Evolutionary conservation across 2,329 filamentous ascomycete species (phyloP), one percentile per base, ranked within the genome.

Genomic region (Penicillium sp.): DNA sequence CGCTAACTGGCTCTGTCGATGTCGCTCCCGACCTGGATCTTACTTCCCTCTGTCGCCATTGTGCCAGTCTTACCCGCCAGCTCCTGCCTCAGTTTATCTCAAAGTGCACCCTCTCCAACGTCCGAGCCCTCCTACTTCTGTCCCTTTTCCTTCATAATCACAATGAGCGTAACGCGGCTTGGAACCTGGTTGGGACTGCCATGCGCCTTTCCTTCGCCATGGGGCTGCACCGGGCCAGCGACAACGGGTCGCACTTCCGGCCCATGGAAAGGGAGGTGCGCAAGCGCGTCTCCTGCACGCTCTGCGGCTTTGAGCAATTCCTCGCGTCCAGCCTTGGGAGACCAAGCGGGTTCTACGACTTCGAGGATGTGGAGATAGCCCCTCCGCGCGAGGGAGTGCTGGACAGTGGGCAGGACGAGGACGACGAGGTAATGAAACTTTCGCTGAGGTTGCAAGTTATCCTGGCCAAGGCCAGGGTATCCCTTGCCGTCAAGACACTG

Each of bases 91-190:
- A 66, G 8, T 60, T 71, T 44, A 59, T 71, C n/a, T 67, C 66
- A 18, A 72, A 67, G 27, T 69, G 69, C 57, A 68, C 68, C 1
- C 58, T 71, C 29, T 66, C 68, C 40, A 72, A 71, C 53, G 64
- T 72, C 31, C 63, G 68, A 41, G 70, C 68, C 1, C 58, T 73
- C n/a, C 42, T 73, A 5, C 61, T 73, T 3, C 55, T 73, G 4
- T 62, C 71, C 1, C 49, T 75, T 1, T 75, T 74, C 45, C 54
- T 75, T 1, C 73, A 75, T 43, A 75, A 75, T 33, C 72, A 73
- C 33, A 73, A 74, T 51, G 73, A 75, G 47, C 61, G 73, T 6
- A 75, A 75, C 27, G 73, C 72, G 1, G 70, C 72, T 0, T 70
- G 68, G 67, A 59, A 67, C 25, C 44, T 71, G 46, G 59, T 63